These are phyloP conservation scores for Colletotrichum tropicicola DNA, from an alignment of 2,329 filamentous ascomycete genomes.

Conservation along the genomic window DNA sequence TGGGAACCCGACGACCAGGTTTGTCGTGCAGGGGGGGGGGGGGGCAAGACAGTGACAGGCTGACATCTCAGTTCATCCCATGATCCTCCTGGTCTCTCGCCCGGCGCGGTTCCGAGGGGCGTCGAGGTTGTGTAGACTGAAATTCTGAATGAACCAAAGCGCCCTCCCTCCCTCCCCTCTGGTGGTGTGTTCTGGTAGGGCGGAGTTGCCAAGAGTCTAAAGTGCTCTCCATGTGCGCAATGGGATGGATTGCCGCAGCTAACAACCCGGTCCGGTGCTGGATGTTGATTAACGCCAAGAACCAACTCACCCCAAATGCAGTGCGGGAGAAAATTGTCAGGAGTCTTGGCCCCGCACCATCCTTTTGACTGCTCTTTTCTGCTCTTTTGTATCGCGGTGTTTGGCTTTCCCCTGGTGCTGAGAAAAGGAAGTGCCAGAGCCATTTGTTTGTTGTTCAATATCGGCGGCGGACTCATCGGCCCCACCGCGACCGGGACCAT, in stretches of 20 bases:
- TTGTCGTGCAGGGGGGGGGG: background rate
- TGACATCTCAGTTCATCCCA: background rate
- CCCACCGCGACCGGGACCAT: conserved; percentile 18
- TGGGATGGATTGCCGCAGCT: conserved; percentile 21
- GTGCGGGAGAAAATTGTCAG: conserved; percentile 4
- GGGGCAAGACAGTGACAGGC: background rate
- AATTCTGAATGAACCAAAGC: background rate
- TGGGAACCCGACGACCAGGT: conserved; percentile 5
- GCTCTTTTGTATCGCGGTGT: background rate
- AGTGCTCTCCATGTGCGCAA: conserved; percentile 10
- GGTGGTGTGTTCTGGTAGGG: conserved; percentile 11
- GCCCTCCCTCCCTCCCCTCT: background rate
- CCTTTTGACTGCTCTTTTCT: background rate
- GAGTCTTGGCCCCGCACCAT: conserved; percentile 3
- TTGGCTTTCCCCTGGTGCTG: background rate
- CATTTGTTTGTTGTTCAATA: background rate
- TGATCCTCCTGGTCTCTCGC: background rate
- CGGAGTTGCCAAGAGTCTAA: conserved; percentile 24
- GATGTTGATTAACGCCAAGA: conserved; percentile 27
- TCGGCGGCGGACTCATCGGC: background rate
- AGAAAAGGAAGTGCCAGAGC: background rate
- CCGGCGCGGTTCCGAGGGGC: background rate
- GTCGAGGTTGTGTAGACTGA: background rate
- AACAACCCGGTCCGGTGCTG: conserved; percentile 18
- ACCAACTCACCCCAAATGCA: background rate